A percentile compares a stretch with the other conserved stretches of the same genome.
phyloP scores from a whole-genome alignment of 1,284 basidiomycete species.

The Ustilago xerochloae region DNA sequence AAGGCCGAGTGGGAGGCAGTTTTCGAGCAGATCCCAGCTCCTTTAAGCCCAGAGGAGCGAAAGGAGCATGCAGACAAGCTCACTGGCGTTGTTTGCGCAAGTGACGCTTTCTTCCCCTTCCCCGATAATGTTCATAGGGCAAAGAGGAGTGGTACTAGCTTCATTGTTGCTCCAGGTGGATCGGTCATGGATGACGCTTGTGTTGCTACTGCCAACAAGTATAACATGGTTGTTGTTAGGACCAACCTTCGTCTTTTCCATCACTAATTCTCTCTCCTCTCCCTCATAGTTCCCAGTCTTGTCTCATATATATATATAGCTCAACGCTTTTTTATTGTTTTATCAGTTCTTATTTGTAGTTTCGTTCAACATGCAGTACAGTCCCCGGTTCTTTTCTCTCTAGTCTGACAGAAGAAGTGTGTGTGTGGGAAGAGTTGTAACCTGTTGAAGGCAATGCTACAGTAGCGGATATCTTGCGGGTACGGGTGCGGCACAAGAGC shows the following conservation, averaged over 20 bases:
- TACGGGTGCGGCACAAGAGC: too few species aligned
- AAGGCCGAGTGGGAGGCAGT: conserved; percentile 88
- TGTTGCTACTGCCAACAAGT: conserved; percentile 63
- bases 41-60: conserved; percentile 80
- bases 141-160: conserved; percentile 87
- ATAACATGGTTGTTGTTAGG: conserved; percentile 65
- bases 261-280: conserved; percentile 46
- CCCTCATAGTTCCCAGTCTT: background rate
- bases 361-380: conserved; percentile 2
- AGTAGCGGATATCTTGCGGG: too few species aligned
- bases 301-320: background rate
- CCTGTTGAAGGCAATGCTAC: too few species aligned
- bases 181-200: conserved; percentile 88
- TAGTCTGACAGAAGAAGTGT: background rate
- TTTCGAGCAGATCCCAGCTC: conserved; percentile 80
- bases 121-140: conserved; percentile 96
- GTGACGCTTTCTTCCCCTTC: conserved; percentile 99
- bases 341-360: background rate
- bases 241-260: conserved; percentile 67
- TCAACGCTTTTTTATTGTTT: conserved; percentile 2
- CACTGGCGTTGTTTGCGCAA: conserved; percentile 86
- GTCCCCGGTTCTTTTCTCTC: background rate
- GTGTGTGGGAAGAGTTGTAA: background rate
- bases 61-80: conserved; percentile 58
- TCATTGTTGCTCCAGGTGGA: conserved; percentile 92